Conservation (phyloP, 2,329 filamentous ascomycete species). For the Lachnellula occidentalis region DNA sequence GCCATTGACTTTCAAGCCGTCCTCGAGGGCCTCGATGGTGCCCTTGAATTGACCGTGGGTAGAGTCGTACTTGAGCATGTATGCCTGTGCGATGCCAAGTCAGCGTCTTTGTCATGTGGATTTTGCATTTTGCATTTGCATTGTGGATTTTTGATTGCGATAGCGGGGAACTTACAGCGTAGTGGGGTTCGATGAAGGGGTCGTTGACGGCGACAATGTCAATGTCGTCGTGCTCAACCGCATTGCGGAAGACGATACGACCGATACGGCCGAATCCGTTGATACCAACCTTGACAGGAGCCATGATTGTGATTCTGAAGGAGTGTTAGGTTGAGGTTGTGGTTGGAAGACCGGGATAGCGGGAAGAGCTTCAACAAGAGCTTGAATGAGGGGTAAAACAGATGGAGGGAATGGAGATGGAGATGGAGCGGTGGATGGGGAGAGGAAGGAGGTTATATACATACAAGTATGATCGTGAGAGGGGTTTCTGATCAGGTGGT, state of each 20-base stretch:
- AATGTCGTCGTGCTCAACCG: conserved; percentile 82
- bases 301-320: conserved; percentile 37
- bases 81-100: conserved; percentile 57
- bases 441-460: conserved; percentile 6
- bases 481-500: conserved; percentile 1
- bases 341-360: background rate
- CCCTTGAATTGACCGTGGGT: conserved; percentile 97
- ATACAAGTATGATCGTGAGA: conserved; percentile 14
- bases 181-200: conserved; percentile 96
- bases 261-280: conserved; percentile 99
- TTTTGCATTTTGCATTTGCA: too few relatives aligned
- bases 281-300: conserved; percentile 77
- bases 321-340: conserved; percentile 1
- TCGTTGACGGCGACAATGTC: conserved; percentile 97
- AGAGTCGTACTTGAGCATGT: conserved; percentile 99
- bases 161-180: conserved; percentile 69
- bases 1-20: conserved; percentile 80
- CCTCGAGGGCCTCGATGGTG: conserved; percentile 64
- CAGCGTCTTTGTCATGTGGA: background rate
- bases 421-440: background rate
- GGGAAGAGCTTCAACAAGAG: conserved; percentile 2
- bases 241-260: conserved; percentile 98
- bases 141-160: conserved; percentile 2
- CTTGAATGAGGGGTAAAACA: background rate
- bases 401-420: background rate